Conservation (phyloP, 768 basidiomycete genomes). For the Tylopilus rubrobrunneus region DNA sequence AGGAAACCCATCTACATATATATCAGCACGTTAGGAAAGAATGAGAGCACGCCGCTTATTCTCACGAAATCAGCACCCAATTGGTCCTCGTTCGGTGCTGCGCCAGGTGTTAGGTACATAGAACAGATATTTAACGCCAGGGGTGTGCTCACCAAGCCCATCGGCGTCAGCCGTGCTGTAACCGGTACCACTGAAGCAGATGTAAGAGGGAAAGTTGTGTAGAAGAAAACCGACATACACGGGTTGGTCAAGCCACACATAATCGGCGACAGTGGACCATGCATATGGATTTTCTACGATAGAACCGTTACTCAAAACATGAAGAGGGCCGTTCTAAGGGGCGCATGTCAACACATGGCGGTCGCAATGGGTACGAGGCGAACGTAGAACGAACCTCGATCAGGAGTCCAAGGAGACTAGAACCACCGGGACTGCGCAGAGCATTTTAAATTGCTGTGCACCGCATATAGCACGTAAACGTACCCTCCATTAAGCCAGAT, state of each 20-base stretch:
- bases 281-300: slow-evolving; percentile 48
- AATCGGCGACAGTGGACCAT: slow-evolving; percentile 51
- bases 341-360: neutral
- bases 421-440: slow-evolving; percentile 53
- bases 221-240: slow-evolving; percentile 32
- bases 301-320: slow-evolving; percentile 47
- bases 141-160: slow-evolving; percentile 48
- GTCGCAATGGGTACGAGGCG: no score
- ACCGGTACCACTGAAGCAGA: slow-evolving; percentile 47
- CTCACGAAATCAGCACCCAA: slow-evolving; percentile 47
- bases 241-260: slow-evolving; percentile 72
- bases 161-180: slow-evolving; percentile 57
- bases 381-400: slow-evolving; percentile 46
- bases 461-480: slow-evolving; percentile 9
- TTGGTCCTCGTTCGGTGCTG: slow-evolving; percentile 59
- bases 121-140: neutral
- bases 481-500: slow-evolving; percentile 74
- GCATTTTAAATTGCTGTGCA: neutral
- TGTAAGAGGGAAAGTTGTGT: neutral
- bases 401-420: slow-evolving; percentile 58
- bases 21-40: neutral
- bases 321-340: slow-evolving; percentile 62
- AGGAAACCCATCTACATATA: slow-evolving; percentile 62
- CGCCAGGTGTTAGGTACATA: slow-evolving; percentile 9
- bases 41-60: neutral